Base-by-base conservation (phyloP, 371 early-diverging fungal species). In the Sporodiniella umbellata region DNA sequence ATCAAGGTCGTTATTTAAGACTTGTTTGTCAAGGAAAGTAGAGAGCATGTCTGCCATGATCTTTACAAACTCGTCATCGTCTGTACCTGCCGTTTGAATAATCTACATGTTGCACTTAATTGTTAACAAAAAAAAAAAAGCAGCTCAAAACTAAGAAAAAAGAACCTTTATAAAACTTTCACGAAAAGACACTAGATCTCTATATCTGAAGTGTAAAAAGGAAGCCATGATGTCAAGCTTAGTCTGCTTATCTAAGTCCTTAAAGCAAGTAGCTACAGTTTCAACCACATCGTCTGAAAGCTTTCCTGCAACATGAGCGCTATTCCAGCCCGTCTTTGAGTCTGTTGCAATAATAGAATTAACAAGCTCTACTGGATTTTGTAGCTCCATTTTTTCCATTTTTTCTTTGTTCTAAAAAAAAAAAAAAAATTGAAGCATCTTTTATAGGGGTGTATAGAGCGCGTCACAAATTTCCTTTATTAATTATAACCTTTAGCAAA, bases 401-500 rank as follows among this genome's bases (percentile, higher is more conserved):
- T n/a, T n/a, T n/a, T n/a, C n/a, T n/a, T n/a, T n/a, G n/a, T n/a
- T 48, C 17, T 43, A 14, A 33, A 25, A 40, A 45, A 45, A 38
- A 52, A 51, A 60, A 52, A 23, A 39, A 10, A 33, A 42, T 51
- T 38, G 45, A 56, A 19, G 40, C 19, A 40, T 42, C 22, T 39
- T 30, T 44, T 19, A 50, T 37, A 39, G 31, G 39, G n/a, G n/a
- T n/a, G n/a, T n/a, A n/a, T n/a, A 7, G 30, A 7, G 30, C 25
- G 42, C 39, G 47, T 43, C 30, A 45, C 18, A 40, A 17, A 33
- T 28, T 28, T 28, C 10, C 10, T 28, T 28, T 18, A 42, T 21
- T 37, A 43, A 42, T 62, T 18, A 10, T 51, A 73, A 1, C 74
- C 74, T 40, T 63, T 67, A 1, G 70, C 61, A 22, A 65, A 70